Evolutionary conservation across 2,329 filamentous ascomycete genomes (phyloP), one percentile per base, ranked within the genome.

Genomic region (Fusarium sp.): DNA sequence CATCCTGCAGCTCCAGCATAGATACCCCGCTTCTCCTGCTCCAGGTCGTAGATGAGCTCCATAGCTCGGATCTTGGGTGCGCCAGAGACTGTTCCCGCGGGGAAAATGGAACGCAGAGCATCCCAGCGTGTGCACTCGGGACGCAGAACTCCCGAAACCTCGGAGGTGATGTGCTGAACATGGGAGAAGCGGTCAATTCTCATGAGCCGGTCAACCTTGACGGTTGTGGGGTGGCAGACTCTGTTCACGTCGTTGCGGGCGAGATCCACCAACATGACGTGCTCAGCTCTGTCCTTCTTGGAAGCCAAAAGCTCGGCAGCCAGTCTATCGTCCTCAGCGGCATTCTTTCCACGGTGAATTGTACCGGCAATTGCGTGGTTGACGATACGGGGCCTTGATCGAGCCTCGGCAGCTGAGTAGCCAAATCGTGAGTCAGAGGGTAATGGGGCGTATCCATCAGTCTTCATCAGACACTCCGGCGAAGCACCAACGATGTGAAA

Each of bases 311-410:
- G 78, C 86, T 89, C 54, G 91, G 89, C 66, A 97, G 90, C 83
- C 22, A 85, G 86, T 75, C 93, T 91, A 81, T 99, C 96, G 79
- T 98, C 94, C 80, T 94, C 92, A 6, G 91, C 85, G 3, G 92
- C 94, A 79, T 90, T 90, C 69, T 72, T 72, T 54, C 96, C 95
- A 77, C 96, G 91, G 84, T 94, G 95, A 63, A 98, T 95, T 0
- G 96, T 99, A 62, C 96, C 96, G 18, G 96, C 96, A 80, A 99
- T 99, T 13, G 96, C 96, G 83, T 99, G 96, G 31, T 95, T 98
- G 80, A 98, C 94, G 81, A 99, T 93, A 60, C 94, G 90, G 33
- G 95, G 94, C 44, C 88, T 89, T 80, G 98, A 95, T 74, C 93
- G 75, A 31, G 74, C 70, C 41, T 79, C 77, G 7, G 68, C 74